Percentiles rank a stretch among this genome's conserved stretches.
These are phyloP conservation scores for Naganishia vaughanmartiniae DNA, from an alignment of 768 basidiomycete genomes.

Conservation along the genomic window DNA sequence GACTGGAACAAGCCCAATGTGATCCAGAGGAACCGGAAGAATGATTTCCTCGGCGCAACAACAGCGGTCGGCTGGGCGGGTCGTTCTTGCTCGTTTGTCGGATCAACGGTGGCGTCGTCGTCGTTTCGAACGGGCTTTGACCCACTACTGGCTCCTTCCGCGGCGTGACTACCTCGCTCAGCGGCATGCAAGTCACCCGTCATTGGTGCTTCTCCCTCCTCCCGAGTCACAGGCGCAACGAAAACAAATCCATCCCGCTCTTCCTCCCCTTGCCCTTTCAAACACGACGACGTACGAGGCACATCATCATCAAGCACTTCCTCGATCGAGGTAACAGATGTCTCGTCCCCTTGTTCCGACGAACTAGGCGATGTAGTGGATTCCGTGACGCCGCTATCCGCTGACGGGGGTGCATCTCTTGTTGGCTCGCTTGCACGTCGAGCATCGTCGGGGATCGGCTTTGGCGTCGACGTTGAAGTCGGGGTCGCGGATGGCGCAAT, in stretches of 20 bases:
- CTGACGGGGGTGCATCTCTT: background rate
- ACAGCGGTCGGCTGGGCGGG: background rate
- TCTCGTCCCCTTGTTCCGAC: conserved; percentile 6
- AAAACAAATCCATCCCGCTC: background rate
- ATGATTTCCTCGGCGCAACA: background rate
- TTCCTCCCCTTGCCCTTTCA: background rate
- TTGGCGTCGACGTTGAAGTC: background rate
- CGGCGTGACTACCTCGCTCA: background rate
- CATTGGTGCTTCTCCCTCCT: background rate
- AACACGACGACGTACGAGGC: background rate
- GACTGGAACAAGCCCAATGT: conserved; percentile 11
- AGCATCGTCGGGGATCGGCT: background rate
- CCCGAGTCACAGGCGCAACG: background rate
- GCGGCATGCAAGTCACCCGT: background rate
- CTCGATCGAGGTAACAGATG: background rate
- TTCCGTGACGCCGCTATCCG: background rate
- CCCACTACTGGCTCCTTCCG: no score
- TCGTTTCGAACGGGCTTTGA: no score
- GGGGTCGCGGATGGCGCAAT: background rate
- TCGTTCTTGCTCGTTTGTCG: background rate
- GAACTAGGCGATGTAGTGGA: background rate
- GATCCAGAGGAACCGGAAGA: conserved; percentile 23
- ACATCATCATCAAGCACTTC: conserved; percentile 3
- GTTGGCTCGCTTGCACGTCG: no score
- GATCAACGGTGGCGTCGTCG: no score